phyloP scores from a whole-genome alignment of 306 rosid genomes.

The Carpinus viminea region DNA sequence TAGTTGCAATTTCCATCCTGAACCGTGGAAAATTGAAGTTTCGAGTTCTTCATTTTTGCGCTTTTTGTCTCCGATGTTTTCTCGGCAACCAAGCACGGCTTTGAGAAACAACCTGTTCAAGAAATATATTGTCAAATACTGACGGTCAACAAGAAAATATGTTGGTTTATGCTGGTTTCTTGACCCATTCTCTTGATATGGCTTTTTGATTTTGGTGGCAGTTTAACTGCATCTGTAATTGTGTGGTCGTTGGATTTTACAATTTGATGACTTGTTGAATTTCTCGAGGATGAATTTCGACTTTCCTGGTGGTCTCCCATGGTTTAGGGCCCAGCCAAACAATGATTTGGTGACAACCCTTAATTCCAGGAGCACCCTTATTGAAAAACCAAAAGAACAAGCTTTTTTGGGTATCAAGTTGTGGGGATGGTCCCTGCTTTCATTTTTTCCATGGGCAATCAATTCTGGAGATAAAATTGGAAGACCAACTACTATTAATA shows the following conservation, averaged over 20 bases:
- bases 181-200: not conserved
- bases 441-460: slow-evolving; percentile 54
- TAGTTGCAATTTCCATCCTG: not conserved
- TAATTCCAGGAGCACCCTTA: slow-evolving; percentile 22
- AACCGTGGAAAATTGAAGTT: not conserved
- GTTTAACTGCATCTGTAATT: slow-evolving; percentile 21
- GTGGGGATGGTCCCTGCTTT: slow-evolving; percentile 47
- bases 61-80: not conserved
- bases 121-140: not conserved
- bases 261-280: slow-evolving; percentile 12
- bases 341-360: slow-evolving; percentile 32
- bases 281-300: slow-evolving; percentile 47
- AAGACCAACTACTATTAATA: slow-evolving; percentile 67
- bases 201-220: slow-evolving; percentile 23
- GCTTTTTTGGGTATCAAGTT: slow-evolving; percentile 37
- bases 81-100: not conserved
- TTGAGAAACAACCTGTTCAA: not conserved
- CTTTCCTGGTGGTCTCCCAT: slow-evolving; percentile 48
- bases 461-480: slow-evolving; percentile 31
- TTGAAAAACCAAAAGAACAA: slow-evolving; percentile 35
- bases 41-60: not conserved
- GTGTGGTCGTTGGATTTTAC: slow-evolving; percentile 26
- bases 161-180: not conserved
- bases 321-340: slow-evolving; percentile 48
- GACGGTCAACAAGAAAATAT: not conserved